Evolutionary conservation across 352 stramenopile genomes (phyloP), one percentile per base, ranked within the genome.

Genomic region (Phytophthora megakarya): DNA sequence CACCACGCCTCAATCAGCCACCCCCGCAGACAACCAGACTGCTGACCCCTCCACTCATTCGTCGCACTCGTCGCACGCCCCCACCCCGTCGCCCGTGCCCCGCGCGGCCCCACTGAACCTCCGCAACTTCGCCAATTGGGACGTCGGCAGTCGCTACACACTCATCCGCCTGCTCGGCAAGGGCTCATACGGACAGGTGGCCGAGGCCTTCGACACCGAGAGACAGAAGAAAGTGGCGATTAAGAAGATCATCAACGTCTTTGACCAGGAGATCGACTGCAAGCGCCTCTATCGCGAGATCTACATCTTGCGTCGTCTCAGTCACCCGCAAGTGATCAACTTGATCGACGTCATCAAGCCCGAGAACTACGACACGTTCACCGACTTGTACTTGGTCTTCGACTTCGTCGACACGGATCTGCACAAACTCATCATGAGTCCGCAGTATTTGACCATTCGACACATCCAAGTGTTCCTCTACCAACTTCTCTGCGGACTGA

Each of bases 381-480:
- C 86, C 57, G 90, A 98, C 49, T 62, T 98, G 40, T 98, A 98
- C 74, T 80, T 98, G 25, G 89, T 98, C 47, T 94, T 95, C 50
- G 90, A 98, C 48, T 96, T 96, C 18, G 84, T 98, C 49, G 93
- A 98, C 70, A 98, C 92, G 23, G 94, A 98, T 62, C 70, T 98
- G 63, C 89, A 97, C 71, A 96, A 95, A 39, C 86, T 98, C 51
- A 98, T 98, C 59, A 97, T 97, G 76, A 95, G 81, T 26, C 89
- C 88, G 21, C 86, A 95, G 65, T 97, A 96, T 70, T 73, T 98
- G 48, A 97, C 89, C 0, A 97, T 98, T 52, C 92, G 96, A 58
- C 96, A 99, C 70, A 97, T 98, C 26, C 93, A 98, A 78, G 97
- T 98, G n/a, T 98, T 98, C 73, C 71, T 98, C 55, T 98, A 98